Evolutionary conservation across 23 red algal species (phyloP).

Genomic region (Pyropia yezoensis): DNA sequence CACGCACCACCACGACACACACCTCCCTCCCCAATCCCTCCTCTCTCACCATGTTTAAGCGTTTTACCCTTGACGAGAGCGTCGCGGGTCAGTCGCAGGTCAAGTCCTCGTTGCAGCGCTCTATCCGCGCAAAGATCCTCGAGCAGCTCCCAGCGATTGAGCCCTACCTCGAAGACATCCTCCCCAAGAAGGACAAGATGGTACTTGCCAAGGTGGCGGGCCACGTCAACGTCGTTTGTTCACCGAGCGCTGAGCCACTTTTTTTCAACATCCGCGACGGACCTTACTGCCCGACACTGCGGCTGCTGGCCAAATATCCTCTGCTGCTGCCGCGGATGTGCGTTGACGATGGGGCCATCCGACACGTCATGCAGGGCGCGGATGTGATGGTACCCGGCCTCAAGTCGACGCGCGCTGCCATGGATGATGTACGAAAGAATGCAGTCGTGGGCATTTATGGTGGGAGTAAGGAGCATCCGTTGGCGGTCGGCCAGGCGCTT

Average conservation of each 20-base stretch:
- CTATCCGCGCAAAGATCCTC: slow-evolving; percentile 54
- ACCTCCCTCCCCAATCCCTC: too few relatives aligned
- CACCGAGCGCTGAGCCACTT: slow-evolving; percentile 15
- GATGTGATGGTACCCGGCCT: slow-evolving; percentile 92
- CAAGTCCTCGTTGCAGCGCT: slow-evolving; percentile 89
- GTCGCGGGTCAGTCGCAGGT: slow-evolving; percentile 66
- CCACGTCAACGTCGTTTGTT: slow-evolving; percentile 42
- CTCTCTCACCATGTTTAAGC: slow-evolving; percentile 67
- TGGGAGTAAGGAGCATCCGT: slow-evolving; percentile 68
- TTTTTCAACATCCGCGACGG: slow-evolving; percentile 78
- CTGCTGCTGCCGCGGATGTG: slow-evolving; percentile 69
- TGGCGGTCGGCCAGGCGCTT: slow-evolving; percentile 61
- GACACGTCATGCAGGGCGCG: slow-evolving; percentile 83
- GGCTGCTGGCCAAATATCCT: slow-evolving; percentile 71
- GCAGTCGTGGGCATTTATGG: slow-evolving; percentile 58
- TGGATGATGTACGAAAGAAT: slow-evolving; percentile 36
- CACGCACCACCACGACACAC: too few relatives aligned
- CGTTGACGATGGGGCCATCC: slow-evolving; percentile 90
- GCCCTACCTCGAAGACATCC: slow-evolving; percentile 69
- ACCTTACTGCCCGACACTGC: slow-evolving; percentile 58
- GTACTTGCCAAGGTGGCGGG: slow-evolving; percentile 51
- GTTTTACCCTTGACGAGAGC: slow-evolving; percentile 53
- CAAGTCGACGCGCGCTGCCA: slow-evolving; percentile 54
- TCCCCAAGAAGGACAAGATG: slow-evolving; percentile 94
- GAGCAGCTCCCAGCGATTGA: slow-evolving; percentile 61